A percentile compares a stretch with the other conserved stretches of the same genome.
phyloP scores from a whole-genome alignment of 2,329 filamentous ascomycete genomes.

The Stachybotrys echinatus region DNA sequence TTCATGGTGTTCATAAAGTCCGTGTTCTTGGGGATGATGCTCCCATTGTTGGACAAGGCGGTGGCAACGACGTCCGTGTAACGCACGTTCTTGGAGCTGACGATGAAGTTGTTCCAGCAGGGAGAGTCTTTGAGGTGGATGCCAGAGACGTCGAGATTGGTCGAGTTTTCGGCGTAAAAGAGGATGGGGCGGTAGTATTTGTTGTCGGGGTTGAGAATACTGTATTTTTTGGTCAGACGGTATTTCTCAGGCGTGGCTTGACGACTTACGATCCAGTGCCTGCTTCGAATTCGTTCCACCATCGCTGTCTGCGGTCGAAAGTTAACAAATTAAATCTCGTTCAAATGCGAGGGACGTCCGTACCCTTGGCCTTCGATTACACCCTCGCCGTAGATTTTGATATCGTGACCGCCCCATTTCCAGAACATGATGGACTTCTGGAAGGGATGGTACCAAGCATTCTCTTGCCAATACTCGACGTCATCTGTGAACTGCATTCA shows the following conservation, averaged over 20 bases:
- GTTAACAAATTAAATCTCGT: conserved; percentile 41
- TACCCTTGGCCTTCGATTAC: no score
- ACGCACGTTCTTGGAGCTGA: conserved; percentile 48
- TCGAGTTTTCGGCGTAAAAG: conserved; percentile 57
- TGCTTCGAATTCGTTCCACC: conserved; percentile 36
- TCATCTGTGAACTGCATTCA: no score
- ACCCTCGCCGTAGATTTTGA: no score
- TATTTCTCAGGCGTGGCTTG: background rate
- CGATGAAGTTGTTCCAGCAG: conserved; percentile 60
- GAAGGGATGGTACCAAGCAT: no score
- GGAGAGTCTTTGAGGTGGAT: conserved; percentile 57
- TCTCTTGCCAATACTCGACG: no score
- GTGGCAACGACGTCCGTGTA: conserved; percentile 51
- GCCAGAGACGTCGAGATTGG: conserved; percentile 50
- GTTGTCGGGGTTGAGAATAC: conserved; percentile 46
- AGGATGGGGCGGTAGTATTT: conserved; percentile 53
- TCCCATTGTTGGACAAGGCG: conserved; percentile 40
- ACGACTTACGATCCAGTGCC: conserved; percentile 10
- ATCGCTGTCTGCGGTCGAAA: conserved; percentile 43
- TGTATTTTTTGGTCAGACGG: background rate
- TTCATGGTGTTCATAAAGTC: conserved; percentile 59
- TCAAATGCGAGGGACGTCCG: no score
- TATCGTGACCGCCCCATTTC: no score
- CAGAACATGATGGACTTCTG: no score
- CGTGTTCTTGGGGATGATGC: conserved; percentile 50